phyloP scores from a whole-genome alignment of 2,329 filamentous ascomycete genomes.

The Colletotrichum liriopes region DNA sequence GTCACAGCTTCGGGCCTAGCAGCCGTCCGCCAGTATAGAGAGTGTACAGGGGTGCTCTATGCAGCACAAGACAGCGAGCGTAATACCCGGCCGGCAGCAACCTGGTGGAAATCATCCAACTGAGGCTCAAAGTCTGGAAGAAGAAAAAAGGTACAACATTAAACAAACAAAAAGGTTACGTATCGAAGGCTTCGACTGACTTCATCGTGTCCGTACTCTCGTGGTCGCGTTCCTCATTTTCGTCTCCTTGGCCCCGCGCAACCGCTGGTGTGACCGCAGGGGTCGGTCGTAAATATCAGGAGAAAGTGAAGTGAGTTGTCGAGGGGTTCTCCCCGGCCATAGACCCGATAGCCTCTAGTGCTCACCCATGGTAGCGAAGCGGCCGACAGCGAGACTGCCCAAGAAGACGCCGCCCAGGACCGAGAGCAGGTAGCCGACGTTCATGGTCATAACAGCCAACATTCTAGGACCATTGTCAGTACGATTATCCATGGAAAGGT shows the following conservation, averaged over 20 bases:
- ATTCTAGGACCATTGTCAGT: constrained; percentile 70
- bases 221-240: constrained; percentile 19
- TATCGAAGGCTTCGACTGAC: neutral
- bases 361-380: constrained; percentile 71
- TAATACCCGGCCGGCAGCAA: neutral
- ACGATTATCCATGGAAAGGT: neutral
- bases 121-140: neutral
- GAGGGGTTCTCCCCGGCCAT: neutral
- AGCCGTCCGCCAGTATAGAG: neutral
- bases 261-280: neutral
- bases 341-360: constrained; percentile 55
- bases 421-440: constrained; percentile 87
- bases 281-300: neutral
- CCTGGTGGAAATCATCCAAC: neutral
- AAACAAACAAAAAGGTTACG: neutral
- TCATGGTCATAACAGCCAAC: constrained; percentile 93
- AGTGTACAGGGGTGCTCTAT: neutral
- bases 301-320: neutral
- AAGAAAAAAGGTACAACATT: constrained; percentile 4
- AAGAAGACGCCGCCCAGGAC: constrained; percentile 86
- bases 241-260: neutral
- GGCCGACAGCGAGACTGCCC: constrained; percentile 86
- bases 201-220: constrained; percentile 2
- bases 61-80: neutral
- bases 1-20: neutral